Conservation (phyloP, 1,284 basidiomycete genomes). For the Ustilago nuda region DNA sequence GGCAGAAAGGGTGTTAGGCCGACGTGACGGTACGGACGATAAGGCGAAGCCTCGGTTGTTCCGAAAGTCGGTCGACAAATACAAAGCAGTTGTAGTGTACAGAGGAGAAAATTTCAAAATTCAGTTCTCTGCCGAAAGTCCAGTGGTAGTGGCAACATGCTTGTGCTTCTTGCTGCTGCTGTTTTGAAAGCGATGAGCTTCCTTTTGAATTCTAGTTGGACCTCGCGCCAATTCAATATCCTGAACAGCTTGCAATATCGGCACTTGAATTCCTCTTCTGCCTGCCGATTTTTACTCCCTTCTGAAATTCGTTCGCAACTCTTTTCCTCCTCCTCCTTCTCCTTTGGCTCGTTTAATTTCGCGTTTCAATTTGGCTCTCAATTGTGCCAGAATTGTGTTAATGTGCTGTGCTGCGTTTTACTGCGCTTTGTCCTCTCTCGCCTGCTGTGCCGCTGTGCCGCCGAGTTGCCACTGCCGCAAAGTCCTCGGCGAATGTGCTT, state of each 20-base stretch:
- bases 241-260: no score
- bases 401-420: neutral
- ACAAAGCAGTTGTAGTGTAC: neutral
- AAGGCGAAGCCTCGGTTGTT: slow-evolving; percentile 1
- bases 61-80: neutral
- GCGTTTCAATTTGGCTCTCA: neutral
- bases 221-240: no score
- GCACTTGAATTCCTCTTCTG: no score
- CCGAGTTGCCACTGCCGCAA: neutral
- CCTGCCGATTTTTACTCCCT: no score
- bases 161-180: neutral
- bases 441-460: neutral
- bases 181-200: neutral
- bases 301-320: neutral
- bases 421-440: neutral
- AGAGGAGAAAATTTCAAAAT: no score
- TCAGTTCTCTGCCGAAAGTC: no score
- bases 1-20: neutral
- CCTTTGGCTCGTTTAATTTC: neutral
- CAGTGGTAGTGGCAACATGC: neutral
- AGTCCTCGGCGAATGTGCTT: neutral
- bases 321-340: neutral
- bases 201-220: neutral
- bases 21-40: neutral
- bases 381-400: neutral